A percentile compares a stretch with the other conserved stretches of the same genome.
Conservation (phyloP, 176 grass and related monocot species). For the Raddia distichophylla region DNA sequence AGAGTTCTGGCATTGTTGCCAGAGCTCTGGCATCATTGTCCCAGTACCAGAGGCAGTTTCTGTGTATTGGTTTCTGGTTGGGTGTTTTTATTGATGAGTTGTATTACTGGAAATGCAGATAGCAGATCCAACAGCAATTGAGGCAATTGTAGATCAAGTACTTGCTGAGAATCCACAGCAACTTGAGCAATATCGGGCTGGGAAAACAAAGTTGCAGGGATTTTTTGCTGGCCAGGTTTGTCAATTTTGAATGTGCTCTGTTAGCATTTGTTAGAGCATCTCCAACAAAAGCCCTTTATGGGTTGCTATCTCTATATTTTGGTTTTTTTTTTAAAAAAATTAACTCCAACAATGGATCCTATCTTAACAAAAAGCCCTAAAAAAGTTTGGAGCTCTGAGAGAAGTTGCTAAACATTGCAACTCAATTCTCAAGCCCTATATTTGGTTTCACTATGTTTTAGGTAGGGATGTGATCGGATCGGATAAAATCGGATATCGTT, state of each 20-base stretch:
- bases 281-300: no score
- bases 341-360: no score
- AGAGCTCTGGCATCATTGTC: not conserved
- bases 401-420: no score
- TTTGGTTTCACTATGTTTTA: no score
- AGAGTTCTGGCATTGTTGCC: not conserved
- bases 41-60: not conserved
- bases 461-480: no score
- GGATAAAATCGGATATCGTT: no score
- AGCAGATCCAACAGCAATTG: conserved; percentile 80
- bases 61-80: conserved; percentile 24
- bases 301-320: no score
- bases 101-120: conserved; percentile 52
- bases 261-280: not conserved
- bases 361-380: no score
- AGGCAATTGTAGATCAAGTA: conserved; percentile 77
- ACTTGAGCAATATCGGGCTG: conserved; percentile 76
- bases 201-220: conserved; percentile 88
- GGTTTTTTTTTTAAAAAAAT: no score
- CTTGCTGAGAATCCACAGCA: conserved; percentile 82
- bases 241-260: not conserved
- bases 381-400: no score
- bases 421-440: no score
- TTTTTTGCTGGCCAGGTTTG: conserved; percentile 87
- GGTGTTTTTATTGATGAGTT: conserved; percentile 9